phyloP scores from a whole-genome alignment of 495 filamentous ascomycete genomes.

The Xylaria flabelliformis region DNA sequence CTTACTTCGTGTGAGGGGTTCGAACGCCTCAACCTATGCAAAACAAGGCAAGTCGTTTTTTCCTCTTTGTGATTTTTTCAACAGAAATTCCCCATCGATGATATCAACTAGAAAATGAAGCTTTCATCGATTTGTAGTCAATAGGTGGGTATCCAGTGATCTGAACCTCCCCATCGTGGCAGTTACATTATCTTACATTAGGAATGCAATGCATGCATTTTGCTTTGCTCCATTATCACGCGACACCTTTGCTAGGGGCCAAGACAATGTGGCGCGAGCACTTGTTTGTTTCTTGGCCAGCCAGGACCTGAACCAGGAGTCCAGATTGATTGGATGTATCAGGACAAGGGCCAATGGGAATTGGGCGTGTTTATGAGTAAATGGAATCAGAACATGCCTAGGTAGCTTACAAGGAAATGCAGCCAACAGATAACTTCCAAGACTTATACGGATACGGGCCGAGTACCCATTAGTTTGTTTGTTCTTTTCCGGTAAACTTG shows the following conservation, averaged over 20 bases:
- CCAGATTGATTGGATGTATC: not conserved
- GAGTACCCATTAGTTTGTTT: not conserved
- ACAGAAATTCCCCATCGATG: not conserved
- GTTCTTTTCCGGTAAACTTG: slow-evolving; percentile 3
- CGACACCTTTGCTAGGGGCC: not conserved
- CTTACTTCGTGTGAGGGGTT: not conserved
- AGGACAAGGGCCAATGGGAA: not conserved
- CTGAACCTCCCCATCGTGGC: not conserved
- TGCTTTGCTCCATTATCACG: not conserved
- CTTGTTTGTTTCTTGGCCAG: not conserved
- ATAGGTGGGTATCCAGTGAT: not conserved
- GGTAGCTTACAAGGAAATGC: not conserved
- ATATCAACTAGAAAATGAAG: not conserved
- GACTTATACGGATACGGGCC: not conserved
- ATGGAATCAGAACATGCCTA: not conserved
- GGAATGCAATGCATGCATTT: no score
- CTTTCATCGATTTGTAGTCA: not conserved
- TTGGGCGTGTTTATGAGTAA: not conserved
- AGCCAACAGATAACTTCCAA: not conserved
- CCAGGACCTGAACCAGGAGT: not conserved
- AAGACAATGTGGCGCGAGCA: not conserved
- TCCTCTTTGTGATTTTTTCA: not conserved
- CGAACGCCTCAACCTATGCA: not conserved
- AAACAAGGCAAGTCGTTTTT: not conserved
- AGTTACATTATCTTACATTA: not conserved